phyloP scores from a whole-genome alignment of 1,139 yeast genomes.

The Taphrina wiesneri region DNA sequence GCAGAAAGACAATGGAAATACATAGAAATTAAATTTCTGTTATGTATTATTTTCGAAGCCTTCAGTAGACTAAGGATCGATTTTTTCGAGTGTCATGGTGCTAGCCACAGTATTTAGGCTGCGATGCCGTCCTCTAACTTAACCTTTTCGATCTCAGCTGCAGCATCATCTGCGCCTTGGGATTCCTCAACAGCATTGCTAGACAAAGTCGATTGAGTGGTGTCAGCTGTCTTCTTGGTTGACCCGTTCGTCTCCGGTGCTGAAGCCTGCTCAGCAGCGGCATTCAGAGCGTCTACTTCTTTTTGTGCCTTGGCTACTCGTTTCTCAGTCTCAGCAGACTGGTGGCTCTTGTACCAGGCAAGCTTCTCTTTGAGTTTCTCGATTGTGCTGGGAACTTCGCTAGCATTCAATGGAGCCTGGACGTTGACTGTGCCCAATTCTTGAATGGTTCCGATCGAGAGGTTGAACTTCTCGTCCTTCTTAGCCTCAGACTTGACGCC shows the following conservation, averaged over 20 bases:
- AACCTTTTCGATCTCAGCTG: conserved; percentile 2
- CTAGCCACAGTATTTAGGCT: neutral
- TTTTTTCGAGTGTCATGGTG: neutral
- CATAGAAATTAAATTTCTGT: no score
- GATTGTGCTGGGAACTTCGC: conserved; percentile 68
- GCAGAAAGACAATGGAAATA: no score
- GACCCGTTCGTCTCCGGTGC: conserved; percentile 11
- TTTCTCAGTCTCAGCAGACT: conserved; percentile 74
- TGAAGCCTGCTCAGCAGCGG: conserved; percentile 13
- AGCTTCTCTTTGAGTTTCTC: conserved; percentile 73
- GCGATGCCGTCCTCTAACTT: conserved; percentile 9
- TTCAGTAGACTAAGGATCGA: no score
- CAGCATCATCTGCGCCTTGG: conserved; percentile 8
- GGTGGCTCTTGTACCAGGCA: conserved; percentile 66
- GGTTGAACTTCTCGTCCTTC: conserved; percentile 58
- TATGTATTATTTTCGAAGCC: no score
- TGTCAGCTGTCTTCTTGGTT: conserved; percentile 1
- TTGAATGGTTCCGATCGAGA: conserved; percentile 79
- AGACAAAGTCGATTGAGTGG: conserved; percentile 6
- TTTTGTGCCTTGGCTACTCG: conserved; percentile 41
- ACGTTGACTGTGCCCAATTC: conserved; percentile 75
- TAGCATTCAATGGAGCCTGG: conserved; percentile 75
- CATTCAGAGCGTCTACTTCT: conserved; percentile 40
- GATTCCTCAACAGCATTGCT: neutral
- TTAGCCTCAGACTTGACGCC: conserved; percentile 49